Evolutionary conservation across 2,329 filamentous ascomycete species (phyloP).

Genomic region (Claviceps sorghi): DNA sequence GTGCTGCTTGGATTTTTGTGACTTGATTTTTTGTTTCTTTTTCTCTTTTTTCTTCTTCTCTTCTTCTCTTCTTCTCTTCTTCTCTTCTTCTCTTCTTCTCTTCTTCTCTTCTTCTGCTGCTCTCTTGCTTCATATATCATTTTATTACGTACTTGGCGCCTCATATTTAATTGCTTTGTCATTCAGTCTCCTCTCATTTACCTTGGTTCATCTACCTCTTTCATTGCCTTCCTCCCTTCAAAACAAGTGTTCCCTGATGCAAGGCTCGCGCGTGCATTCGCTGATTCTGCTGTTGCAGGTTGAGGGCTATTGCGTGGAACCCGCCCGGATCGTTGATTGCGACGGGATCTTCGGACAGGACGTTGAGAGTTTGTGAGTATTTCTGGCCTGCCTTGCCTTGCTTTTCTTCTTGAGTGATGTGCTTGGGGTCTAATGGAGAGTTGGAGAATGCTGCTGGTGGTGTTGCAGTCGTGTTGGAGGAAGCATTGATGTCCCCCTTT

Average conservation of each 20-base stretch:
- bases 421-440: too few species aligned
- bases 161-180: too few species aligned
- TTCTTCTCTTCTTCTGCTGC: background rate
- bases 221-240: too few species aligned
- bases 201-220: too few species aligned
- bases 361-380: slow-evolving; percentile 51
- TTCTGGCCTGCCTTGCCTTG: background rate
- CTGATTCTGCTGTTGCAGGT: slow-evolving; percentile 26
- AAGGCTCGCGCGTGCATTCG: too few species aligned
- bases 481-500: too few species aligned
- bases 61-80: background rate
- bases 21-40: background rate
- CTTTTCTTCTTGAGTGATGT: too few species aligned
- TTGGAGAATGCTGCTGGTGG: too few species aligned
- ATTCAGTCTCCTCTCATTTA: too few species aligned
- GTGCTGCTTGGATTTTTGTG: background rate
- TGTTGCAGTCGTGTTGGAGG: too few species aligned
- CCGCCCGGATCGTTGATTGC: slow-evolving; percentile 71
- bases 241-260: background rate
- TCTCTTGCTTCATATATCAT: background rate
- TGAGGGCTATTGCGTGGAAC: slow-evolving; percentile 80
- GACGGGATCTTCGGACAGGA: slow-evolving; percentile 58
- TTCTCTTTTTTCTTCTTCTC: background rate
- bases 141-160: too few species aligned
- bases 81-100: background rate